Conservation (phyloP, 352 stramenopile species). For the Globisporangium perplexum region DNA sequence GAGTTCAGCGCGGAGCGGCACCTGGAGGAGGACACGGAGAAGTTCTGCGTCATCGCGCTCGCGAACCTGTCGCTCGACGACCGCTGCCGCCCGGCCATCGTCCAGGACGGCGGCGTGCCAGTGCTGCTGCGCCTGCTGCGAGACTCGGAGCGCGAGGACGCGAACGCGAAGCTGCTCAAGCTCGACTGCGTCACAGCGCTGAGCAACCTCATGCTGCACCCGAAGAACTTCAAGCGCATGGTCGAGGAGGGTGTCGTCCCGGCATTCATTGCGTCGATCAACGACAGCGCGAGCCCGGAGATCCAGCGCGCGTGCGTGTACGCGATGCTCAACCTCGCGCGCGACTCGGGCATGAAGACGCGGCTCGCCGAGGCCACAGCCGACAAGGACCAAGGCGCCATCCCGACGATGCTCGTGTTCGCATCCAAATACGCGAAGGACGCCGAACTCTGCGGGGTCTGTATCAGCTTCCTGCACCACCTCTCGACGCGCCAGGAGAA, state of each 20-base stretch:
- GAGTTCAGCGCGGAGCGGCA: slow-evolving; percentile 14
- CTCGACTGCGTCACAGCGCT: slow-evolving; percentile 76
- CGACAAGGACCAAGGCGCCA: slow-evolving; percentile 35
- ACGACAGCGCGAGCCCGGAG: slow-evolving; percentile 35
- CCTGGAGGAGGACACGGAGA: slow-evolving; percentile 62
- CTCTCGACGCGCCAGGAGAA: slow-evolving; percentile 63
- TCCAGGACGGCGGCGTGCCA: slow-evolving; percentile 54
- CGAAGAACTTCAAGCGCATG: slow-evolving; percentile 69
- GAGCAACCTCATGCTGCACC: slow-evolving; percentile 79
- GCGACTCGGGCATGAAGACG: slow-evolving; percentile 66
- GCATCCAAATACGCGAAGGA: slow-evolving; percentile 49
- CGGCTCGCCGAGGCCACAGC: slow-evolving; percentile 44
- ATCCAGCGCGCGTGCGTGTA: slow-evolving; percentile 78
- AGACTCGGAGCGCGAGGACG: slow-evolving; percentile 10
- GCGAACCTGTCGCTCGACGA: slow-evolving; percentile 76
- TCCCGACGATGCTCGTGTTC: slow-evolving; percentile 61
- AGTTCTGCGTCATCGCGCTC: slow-evolving; percentile 51
- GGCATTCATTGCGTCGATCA: slow-evolving; percentile 54
- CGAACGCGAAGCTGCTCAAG: slow-evolving; percentile 42
- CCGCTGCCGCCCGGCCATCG: slow-evolving; percentile 47
- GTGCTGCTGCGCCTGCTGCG: slow-evolving; percentile 50
- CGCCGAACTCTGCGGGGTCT: slow-evolving; percentile 59
- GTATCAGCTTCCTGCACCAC: slow-evolving; percentile 65
- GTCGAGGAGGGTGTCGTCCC: slow-evolving; percentile 79
- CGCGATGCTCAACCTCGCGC: slow-evolving; percentile 69